These are phyloP conservation scores for Syzygium grande DNA, from an alignment of 345 rosid species.

Conservation along the genomic window DNA sequence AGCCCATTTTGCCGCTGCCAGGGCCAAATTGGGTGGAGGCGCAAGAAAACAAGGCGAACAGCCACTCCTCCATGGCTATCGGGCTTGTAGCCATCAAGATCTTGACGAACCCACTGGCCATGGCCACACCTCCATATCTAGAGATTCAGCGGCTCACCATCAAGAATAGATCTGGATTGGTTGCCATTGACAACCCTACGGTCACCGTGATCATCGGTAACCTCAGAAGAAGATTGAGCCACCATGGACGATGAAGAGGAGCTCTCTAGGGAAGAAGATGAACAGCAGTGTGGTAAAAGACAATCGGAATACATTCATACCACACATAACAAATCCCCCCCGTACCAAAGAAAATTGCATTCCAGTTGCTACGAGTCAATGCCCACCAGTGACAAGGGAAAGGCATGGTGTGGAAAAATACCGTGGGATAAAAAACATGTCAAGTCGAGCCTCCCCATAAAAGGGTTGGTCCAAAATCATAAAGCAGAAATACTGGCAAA, in stretches of 20 bases:
- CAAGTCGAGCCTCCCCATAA: neutral
- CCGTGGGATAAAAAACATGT: neutral
- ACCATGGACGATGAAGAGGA: neutral
- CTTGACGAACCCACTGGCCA: neutral
- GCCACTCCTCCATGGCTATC: neutral
- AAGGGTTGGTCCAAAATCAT: neutral
- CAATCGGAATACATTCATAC: neutral
- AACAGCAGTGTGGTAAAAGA: neutral
- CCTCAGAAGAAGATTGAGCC: neutral
- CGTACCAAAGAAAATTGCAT: neutral
- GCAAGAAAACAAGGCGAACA: neutral
- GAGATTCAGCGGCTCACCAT: neutral
- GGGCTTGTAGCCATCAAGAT: neutral
- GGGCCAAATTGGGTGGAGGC: neutral
- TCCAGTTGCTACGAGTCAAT: neutral
- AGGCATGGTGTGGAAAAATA: neutral
- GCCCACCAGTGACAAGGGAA: neutral
- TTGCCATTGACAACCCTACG: neutral
- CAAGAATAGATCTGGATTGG: neutral
- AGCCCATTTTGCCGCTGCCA: neutral
- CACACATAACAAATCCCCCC: neutral
- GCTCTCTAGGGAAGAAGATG: neutral
- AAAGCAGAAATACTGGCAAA: neutral
- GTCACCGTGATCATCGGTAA: neutral
- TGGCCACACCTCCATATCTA: neutral